Conservation (phyloP, 2,329 filamentous ascomycete genomes). For the Ilyonectria robusta region DNA sequence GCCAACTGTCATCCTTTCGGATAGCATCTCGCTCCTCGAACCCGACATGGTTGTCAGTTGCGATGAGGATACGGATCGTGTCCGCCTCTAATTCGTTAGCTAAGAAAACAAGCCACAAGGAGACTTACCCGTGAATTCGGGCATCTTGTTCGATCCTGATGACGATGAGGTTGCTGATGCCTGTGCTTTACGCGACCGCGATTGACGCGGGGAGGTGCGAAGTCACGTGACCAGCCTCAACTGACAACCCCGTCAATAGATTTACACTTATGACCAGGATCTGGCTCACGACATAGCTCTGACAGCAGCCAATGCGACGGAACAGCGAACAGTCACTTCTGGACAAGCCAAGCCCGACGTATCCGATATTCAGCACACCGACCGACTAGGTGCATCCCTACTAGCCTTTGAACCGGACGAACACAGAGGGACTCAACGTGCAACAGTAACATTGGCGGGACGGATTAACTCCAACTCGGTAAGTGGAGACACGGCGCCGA, state of each 20-base stretch:
- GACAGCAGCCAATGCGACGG: too few relatives aligned
- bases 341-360: not conserved
- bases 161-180: constrained; percentile 4
- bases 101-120: not conserved
- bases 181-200: constrained; percentile 26
- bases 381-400: not conserved
- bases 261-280: not conserved
- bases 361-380: not conserved
- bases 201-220: constrained; percentile 26
- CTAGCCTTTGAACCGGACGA: not conserved
- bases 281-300: not conserved
- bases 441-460: not conserved
- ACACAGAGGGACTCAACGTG: not conserved
- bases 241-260: not conserved
- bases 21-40: constrained; percentile 94
- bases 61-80: constrained; percentile 93
- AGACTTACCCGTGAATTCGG: constrained; percentile 49
- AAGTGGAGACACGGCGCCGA: constrained; percentile 28
- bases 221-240: constrained; percentile 13
- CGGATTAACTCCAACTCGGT: constrained; percentile 22
- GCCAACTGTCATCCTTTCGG: constrained; percentile 98
- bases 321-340: too few relatives aligned
- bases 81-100: constrained; percentile 70
- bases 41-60: constrained; percentile 98
- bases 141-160: constrained; percentile 39